A percentile compares a stretch with the other conserved stretches of the same genome.
These are phyloP conservation scores for Lolium multiflorum DNA, from an alignment of 176 grass and related monocot genomes.

Conservation along the genomic window DNA sequence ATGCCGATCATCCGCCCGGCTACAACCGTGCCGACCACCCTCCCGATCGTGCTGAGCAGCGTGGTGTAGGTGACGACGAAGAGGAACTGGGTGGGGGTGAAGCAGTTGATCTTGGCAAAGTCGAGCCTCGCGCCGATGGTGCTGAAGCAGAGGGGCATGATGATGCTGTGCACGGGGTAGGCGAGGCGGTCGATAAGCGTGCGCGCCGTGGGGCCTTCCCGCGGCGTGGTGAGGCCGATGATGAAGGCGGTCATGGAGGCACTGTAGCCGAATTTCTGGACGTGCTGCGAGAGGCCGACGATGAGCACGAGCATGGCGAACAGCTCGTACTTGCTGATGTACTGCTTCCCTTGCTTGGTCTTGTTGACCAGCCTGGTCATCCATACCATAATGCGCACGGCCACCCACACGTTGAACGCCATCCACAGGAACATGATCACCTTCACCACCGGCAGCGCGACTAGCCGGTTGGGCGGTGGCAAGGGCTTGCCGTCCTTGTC, in stretches of 20 bases:
- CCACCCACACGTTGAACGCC: not conserved
- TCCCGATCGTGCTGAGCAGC: conserved; percentile 51
- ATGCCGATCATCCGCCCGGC: conserved; percentile 44
- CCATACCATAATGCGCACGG: not conserved
- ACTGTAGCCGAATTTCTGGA: conserved; percentile 49
- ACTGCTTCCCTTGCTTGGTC: conserved; percentile 33
- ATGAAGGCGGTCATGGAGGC: conserved; percentile 67
- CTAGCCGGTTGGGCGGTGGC: not conserved
- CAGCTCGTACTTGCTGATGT: conserved; percentile 60
- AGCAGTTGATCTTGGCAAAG: conserved; percentile 35
- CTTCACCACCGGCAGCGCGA: not conserved
- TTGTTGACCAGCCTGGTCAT: conserved; percentile 37
- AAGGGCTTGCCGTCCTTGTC: not conserved
- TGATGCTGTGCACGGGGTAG: conserved; percentile 61
- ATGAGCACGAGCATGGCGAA: conserved; percentile 51
- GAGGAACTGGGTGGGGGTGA: not conserved
- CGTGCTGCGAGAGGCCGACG: conserved; percentile 6
- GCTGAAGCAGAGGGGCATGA: conserved; percentile 76
- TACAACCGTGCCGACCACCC: conserved; percentile 64
- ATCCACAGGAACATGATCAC: not conserved
- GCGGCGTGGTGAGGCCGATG: conserved; percentile 60
- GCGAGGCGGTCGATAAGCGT: conserved; percentile 63
- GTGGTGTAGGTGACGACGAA: conserved; percentile 48
- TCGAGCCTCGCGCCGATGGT: conserved; percentile 53
- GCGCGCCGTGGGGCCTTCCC: conserved; percentile 63